Conservation (phyloP, 345 rosid species). For the Camelina hispida region DNA sequence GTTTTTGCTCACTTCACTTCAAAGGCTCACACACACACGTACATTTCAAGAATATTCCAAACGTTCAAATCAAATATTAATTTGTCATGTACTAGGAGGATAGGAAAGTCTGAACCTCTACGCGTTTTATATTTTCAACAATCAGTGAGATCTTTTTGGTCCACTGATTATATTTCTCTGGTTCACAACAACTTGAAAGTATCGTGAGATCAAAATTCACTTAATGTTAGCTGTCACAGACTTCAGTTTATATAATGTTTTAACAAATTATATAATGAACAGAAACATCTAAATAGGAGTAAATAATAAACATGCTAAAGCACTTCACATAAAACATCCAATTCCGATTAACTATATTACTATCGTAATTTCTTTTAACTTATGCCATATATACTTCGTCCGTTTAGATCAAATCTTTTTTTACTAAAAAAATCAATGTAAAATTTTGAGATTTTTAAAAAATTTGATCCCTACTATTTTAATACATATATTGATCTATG, state of each 20-base stretch:
- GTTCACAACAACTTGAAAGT: conserved; percentile 20
- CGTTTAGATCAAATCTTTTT: too few relatives aligned
- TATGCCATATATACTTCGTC: too few relatives aligned
- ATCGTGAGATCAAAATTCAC: conserved; percentile 22
- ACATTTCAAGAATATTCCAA: conserved; percentile 40
- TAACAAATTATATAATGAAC: not conserved
- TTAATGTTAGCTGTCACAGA: conserved; percentile 26
- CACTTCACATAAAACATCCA: too few relatives aligned
- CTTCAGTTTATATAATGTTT: not conserved
- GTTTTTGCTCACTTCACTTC: conserved; percentile 30
- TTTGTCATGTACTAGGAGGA: conserved; percentile 31
- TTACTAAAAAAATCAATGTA: too few relatives aligned
- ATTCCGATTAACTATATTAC: too few relatives aligned
- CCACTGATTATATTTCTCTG: conserved; percentile 33
- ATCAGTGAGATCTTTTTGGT: conserved; percentile 17
- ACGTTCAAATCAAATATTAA: conserved; percentile 29
- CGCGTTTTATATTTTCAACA: conserved; percentile 11
- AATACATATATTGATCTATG: too few relatives aligned
- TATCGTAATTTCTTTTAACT: too few relatives aligned
- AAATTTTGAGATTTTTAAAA: too few relatives aligned
- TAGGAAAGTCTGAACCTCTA: conserved; percentile 2
- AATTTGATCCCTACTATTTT: too few relatives aligned
- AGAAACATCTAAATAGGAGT: not conserved
- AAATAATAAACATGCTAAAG: too few relatives aligned
- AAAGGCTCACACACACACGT: conserved; percentile 10